Evolutionary conservation across 2,329 filamentous ascomycete genomes (phyloP).

Genomic region (Calonectria pteridis): DNA sequence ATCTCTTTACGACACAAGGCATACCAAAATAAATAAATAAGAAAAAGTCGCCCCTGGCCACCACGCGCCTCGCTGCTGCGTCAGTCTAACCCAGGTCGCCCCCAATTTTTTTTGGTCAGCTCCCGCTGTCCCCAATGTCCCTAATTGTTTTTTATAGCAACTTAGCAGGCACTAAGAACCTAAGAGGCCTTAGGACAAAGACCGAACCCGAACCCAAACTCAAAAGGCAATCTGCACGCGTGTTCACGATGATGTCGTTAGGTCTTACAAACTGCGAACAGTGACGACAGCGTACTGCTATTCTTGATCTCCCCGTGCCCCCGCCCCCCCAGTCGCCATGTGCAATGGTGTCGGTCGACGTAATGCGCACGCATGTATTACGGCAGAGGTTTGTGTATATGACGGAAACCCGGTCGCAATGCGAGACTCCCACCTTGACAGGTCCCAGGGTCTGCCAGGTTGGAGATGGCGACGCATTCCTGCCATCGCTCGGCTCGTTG

Average conservation of each 20-base stretch:
- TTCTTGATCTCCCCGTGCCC: conserved; percentile 8
- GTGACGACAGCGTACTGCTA: conserved; percentile 18
- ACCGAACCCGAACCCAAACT: conserved; percentile 11
- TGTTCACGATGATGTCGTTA: conserved; percentile 20
- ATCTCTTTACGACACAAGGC: conserved; percentile 21
- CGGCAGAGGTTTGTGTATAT: neutral
- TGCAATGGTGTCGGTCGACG: conserved; percentile 4
- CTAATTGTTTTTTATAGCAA: conserved; percentile 41
- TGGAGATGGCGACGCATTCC: conserved; percentile 29
- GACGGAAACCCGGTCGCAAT: conserved; percentile 20
- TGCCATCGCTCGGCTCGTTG: conserved; percentile 2
- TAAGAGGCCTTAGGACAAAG: neutral
- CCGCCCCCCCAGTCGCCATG: neutral
- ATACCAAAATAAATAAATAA: conserved; percentile 6
- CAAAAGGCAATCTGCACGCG: conserved; percentile 34
- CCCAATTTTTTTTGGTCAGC: conserved; percentile 11
- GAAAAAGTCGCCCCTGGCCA: conserved; percentile 9
- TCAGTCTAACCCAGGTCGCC: conserved; percentile 4
- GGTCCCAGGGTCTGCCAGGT: conserved; percentile 17
- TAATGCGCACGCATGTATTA: neutral
- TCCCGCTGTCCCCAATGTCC: conserved; percentile 13
- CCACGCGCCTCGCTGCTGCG: conserved; percentile 6
- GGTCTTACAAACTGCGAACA: neutral
- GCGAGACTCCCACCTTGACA: conserved; percentile 6
- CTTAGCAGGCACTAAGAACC: conserved; percentile 13